These are phyloP conservation scores for Xanthoconium stramineum DNA, from an alignment of 768 basidiomycete genomes.

Conservation along the genomic window DNA sequence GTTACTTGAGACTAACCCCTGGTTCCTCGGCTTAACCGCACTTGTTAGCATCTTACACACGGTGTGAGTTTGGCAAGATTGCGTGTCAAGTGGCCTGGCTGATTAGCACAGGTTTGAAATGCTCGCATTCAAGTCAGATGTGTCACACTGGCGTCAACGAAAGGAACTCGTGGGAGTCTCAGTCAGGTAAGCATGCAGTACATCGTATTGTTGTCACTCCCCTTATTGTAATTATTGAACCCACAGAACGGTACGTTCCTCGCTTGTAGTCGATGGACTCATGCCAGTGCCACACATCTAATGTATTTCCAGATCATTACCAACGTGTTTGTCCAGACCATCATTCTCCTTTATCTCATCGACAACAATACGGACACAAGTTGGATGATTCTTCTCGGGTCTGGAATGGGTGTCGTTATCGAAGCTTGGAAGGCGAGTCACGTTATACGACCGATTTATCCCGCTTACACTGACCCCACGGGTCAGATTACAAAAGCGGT, in stretches of 20 bases:
- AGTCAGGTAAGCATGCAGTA: conserved; percentile 56
- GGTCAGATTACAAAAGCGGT: conserved; percentile 83
- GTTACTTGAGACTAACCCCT: conserved; percentile 85
- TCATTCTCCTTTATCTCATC: conserved; percentile 89
- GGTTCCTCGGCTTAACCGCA: conserved; percentile 81
- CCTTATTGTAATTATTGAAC: conserved; percentile 20
- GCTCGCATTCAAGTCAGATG: conserved; percentile 93
- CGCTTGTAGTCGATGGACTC: conserved; percentile 9
- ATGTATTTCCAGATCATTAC: conserved; percentile 60
- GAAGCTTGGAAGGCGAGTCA: conserved; percentile 89
- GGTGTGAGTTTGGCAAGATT: conserved; percentile 50
- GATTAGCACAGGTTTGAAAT: conserved; percentile 73
- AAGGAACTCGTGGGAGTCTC: conserved; percentile 96
- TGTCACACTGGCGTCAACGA: conserved; percentile 92
- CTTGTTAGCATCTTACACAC: conserved; percentile 85
- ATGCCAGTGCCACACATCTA: conserved; percentile 13
- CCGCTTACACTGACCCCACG: conserved; percentile 15
- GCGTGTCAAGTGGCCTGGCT: conserved; percentile 4
- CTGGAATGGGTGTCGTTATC: conserved; percentile 74
- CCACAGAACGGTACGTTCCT: conserved; percentile 50
- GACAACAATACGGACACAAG: conserved; percentile 95
- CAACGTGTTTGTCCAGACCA: conserved; percentile 89
- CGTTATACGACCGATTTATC: conserved; percentile 5
- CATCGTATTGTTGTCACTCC: conserved; percentile 5
- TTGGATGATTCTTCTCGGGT: conserved; percentile 95